These are phyloP conservation scores for Pythium aquatile DNA, from an alignment of 352 stramenopile species.

Conservation along the genomic window DNA sequence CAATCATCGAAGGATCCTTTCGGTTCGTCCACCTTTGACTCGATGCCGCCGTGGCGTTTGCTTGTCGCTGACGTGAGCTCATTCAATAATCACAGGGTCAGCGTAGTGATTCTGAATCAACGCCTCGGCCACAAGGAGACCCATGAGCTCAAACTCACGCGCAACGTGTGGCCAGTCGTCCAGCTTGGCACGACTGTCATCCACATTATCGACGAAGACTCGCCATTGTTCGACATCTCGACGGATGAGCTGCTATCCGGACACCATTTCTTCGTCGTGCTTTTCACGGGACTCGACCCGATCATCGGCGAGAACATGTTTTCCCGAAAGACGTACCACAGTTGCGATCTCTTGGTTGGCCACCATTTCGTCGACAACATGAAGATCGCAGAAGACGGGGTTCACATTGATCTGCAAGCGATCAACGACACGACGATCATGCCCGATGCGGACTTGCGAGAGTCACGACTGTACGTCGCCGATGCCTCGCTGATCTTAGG, in stretches of 20 bases:
- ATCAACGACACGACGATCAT: constrained; percentile 51
- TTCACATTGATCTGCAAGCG: constrained; percentile 54
- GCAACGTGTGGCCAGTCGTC: constrained; percentile 65
- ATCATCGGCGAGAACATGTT: constrained; percentile 65
- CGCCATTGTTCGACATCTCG: constrained; percentile 42
- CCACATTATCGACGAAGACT: constrained; percentile 57
- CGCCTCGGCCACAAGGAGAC: constrained; percentile 42
- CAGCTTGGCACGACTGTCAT: constrained; percentile 53
- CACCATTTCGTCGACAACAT: constrained; percentile 70
- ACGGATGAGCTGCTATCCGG: constrained; percentile 49
- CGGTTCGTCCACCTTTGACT: constrained; percentile 26
- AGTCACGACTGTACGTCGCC: constrained; percentile 27
- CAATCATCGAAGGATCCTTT: constrained; percentile 58
- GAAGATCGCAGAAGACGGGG: constrained; percentile 43
- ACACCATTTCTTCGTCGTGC: constrained; percentile 49
- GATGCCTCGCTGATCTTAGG: neutral
- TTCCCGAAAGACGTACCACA: constrained; percentile 54
- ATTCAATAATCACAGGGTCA: constrained; percentile 30
- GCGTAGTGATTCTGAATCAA: constrained; percentile 49
- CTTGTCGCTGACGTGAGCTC: neutral
- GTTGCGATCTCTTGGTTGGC: constrained; percentile 53
- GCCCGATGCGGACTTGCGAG: constrained; percentile 28
- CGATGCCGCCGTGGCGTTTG: neutral
- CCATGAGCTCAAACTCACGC: constrained; percentile 52
- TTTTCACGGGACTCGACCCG: constrained; percentile 54